Conservation (phyloP, 169 alveolate species). For the Theileria orientalis region DNA sequence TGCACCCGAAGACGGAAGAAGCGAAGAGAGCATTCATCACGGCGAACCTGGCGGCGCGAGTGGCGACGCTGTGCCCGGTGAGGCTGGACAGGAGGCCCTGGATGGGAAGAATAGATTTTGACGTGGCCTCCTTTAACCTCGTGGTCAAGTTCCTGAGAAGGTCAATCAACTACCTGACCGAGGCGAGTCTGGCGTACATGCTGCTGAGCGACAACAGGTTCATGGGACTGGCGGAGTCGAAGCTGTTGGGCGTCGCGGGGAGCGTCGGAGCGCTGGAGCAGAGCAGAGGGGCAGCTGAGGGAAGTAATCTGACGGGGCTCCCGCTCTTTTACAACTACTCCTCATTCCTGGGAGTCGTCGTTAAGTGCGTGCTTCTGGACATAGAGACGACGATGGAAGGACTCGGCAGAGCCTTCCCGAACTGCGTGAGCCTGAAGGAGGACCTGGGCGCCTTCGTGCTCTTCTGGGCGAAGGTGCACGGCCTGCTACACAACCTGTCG, state of each 20-base stretch:
- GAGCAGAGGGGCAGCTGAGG: no score
- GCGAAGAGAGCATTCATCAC: constrained; percentile 17
- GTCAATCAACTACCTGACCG: constrained; percentile 65
- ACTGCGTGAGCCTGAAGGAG: constrained; percentile 26
- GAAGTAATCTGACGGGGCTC: no score
- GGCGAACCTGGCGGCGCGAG: constrained; percentile 61
- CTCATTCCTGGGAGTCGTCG: constrained; percentile 39
- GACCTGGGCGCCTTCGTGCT: constrained; percentile 30
- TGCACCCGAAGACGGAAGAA: constrained; percentile 3
- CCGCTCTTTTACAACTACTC: constrained; percentile 7
- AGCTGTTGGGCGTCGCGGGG: neutral
- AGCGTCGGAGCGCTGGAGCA: neutral
- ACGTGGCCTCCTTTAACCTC: constrained; percentile 64
- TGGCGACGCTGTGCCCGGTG: constrained; percentile 61
- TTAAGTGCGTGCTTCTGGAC: constrained; percentile 25
- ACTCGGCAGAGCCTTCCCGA: constrained; percentile 25
- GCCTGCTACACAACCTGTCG: constrained; percentile 31
- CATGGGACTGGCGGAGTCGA: neutral
- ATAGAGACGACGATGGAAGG: constrained; percentile 1
- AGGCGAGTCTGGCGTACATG: constrained; percentile 68
- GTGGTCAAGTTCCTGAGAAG: constrained; percentile 68
- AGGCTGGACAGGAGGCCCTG: constrained; percentile 30
- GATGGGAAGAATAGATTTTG: constrained; percentile 63
- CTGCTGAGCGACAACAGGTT: constrained; percentile 19
- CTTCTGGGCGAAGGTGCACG: constrained; percentile 43